Evolutionary conservation across 805 yeast genomes (phyloP).

Genomic region (Lipomyces starkeyi): DNA sequence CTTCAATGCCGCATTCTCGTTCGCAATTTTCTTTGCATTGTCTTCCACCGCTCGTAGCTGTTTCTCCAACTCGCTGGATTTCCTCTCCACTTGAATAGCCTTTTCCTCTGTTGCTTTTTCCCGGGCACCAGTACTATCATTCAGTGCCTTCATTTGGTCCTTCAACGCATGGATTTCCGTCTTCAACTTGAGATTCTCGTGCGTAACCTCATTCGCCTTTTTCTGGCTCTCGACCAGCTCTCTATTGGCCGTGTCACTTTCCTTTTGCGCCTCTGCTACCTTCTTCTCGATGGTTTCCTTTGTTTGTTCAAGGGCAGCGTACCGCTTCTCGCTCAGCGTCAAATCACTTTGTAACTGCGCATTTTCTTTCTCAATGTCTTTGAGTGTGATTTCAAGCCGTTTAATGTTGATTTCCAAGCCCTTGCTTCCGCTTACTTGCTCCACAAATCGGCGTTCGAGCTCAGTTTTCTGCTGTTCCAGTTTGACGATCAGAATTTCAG

Average conservation of each 20-base stretch:
- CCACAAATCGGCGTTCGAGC: constrained; percentile 2
- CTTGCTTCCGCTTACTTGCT: background rate
- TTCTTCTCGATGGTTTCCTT: constrained; percentile 7
- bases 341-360: constrained; percentile 1
- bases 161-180: background rate
- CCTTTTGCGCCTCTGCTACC: constrained; percentile 16
- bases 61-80: constrained; percentile 9
- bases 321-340: background rate
- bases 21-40: background rate
- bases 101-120: constrained; percentile 3
- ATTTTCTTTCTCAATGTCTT: background rate
- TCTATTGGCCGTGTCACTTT: constrained; percentile 21
- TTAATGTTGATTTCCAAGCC: background rate
- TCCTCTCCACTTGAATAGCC: constrained; percentile 4
- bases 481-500: background rate
- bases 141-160: background rate
- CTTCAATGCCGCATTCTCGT: constrained; percentile 13
- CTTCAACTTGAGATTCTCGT: constrained; percentile 7
- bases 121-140: background rate
- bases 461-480: constrained; percentile 11
- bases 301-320: background rate
- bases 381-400: background rate
- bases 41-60: constrained; percentile 2
- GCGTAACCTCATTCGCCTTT: constrained; percentile 11
- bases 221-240: constrained; percentile 21